Percentiles rank a stretch among this genome's conserved stretches.
phyloP scores from a whole-genome alignment of 352 stramenopile species.

The Globisporangium rhizosaccharum region DNA sequence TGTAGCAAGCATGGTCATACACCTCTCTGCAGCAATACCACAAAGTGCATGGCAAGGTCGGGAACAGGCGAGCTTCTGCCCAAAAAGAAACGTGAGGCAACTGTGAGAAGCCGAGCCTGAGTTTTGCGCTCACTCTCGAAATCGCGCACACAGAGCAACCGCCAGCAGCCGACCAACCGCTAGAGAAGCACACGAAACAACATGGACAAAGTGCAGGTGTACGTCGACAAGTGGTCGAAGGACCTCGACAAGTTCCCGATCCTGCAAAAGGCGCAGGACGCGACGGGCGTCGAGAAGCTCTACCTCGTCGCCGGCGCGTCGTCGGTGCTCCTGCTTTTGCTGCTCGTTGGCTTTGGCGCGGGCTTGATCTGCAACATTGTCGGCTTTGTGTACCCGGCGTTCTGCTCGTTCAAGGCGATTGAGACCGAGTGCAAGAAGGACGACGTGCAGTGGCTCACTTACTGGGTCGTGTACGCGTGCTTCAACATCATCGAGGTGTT shows the following conservation, averaged over 20 bases:
- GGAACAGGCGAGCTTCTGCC: too few species aligned
- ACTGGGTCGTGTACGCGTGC: slow-evolving; percentile 97
- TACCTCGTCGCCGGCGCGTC: slow-evolving; percentile 71
- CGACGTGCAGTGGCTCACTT: slow-evolving; percentile 92
- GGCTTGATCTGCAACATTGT: slow-evolving; percentile 83
- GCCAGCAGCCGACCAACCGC: background rate
- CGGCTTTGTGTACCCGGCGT: slow-evolving; percentile 80
- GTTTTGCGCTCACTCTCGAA: slow-evolving; percentile 6
- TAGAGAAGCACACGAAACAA: background rate
- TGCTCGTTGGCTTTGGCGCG: slow-evolving; percentile 83
- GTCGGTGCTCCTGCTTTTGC: slow-evolving; percentile 62
- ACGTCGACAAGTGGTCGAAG: slow-evolving; percentile 84
- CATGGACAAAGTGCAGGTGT: slow-evolving; percentile 83
- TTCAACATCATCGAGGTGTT: slow-evolving; percentile 97
- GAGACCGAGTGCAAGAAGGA: slow-evolving; percentile 72
- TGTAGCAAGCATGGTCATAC: too few species aligned
- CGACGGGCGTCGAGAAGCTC: slow-evolving; percentile 85
- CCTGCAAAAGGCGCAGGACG: slow-evolving; percentile 74
- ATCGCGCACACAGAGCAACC: background rate
- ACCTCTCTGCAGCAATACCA: too few species aligned
- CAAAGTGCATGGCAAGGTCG: too few species aligned
- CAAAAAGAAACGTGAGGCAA: too few species aligned
- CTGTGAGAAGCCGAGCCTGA: background rate
- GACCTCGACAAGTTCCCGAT: slow-evolving; percentile 78
- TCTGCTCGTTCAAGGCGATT: slow-evolving; percentile 84